Percentiles rank a stretch among this genome's conserved stretches.
Evolutionary conservation across 1,284 basidiomycete genomes (phyloP).

Genomic region (Irpex lacteus): DNA sequence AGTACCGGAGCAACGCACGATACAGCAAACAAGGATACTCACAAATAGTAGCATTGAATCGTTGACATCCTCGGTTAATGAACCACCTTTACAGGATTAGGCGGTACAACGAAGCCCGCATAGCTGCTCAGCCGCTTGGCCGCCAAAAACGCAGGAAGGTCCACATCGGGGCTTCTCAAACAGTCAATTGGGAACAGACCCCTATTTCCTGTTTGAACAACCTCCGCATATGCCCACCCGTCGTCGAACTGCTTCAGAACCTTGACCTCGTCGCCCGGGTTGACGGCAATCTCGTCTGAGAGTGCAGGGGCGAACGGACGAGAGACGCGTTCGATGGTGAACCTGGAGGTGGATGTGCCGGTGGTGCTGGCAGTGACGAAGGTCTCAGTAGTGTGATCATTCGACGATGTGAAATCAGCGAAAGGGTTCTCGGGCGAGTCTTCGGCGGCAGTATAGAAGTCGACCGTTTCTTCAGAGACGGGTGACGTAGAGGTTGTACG

Average conservation of each 20-base stretch:
- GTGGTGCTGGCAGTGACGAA: slow-evolving; percentile 26
- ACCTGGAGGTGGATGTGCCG: slow-evolving; percentile 23
- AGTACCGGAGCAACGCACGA: background rate
- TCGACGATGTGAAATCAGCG: slow-evolving; percentile 12
- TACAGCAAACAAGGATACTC: background rate
- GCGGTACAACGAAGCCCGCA: background rate
- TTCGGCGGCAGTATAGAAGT: slow-evolving; percentile 14
- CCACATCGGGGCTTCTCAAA: slow-evolving; percentile 44
- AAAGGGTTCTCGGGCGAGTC: slow-evolving; percentile 10
- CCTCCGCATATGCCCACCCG: slow-evolving; percentile 56
- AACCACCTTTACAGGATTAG: background rate
- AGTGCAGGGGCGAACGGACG: slow-evolving; percentile 58
- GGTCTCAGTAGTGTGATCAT: slow-evolving; percentile 11
- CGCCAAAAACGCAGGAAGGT: slow-evolving; percentile 47
- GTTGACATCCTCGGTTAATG: background rate
- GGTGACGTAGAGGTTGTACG: slow-evolving; percentile 3
- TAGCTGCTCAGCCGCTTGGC: slow-evolving; percentile 47
- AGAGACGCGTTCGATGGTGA: slow-evolving; percentile 43
- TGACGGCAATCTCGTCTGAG: slow-evolving; percentile 56
- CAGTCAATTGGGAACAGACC: slow-evolving; percentile 64
- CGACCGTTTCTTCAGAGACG: slow-evolving; percentile 10
- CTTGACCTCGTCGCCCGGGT: slow-evolving; percentile 48
- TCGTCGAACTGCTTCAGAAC: slow-evolving; percentile 59
- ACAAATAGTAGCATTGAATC: background rate
- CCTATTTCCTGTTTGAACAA: slow-evolving; percentile 27